Evolutionary conservation across 164 flowering plant genomes (phyloP), one percentile per base, ranked within the genome.

Genomic region (Umbellularia californica): DNA sequence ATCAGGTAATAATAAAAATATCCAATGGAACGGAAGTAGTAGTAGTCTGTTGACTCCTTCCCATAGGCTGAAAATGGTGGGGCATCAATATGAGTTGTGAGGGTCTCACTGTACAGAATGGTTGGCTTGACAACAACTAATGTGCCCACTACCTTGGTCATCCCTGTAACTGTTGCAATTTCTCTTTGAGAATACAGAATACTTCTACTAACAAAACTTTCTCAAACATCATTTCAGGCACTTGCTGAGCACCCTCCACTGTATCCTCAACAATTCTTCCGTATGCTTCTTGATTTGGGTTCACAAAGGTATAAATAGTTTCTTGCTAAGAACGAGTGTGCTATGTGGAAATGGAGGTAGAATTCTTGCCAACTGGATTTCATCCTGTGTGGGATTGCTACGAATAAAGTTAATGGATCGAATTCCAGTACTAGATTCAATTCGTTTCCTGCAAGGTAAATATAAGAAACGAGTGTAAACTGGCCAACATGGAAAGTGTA

Each of bases 181-280:
- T 15, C 60, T 20, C 17, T 55, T 55, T 55, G 60, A 55, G 20
- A 12, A 55, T 15, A 64, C 5, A 67, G 28, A 4, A 66, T 15
- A 67, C 28, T 67, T 6, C 9, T 6, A 66, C 69, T 25, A 58
- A 64, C 35, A 6, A 5, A 27, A 28, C 72, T 64, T 13, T 15
- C 12, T 68, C 19, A 55, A 33, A 71, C 19, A 28, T 50, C 14
- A 20, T 82, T 52, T 69, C 89, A 94, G 98, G 97, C 97, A 77
- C 88, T 94, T 27, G 84, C 87, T 41, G 97, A 94, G 82, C 74
- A 89, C 33, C 97, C 95, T 50, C 94, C 95, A 15, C 79, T 94
- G 86, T 90, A 92, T 79, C 98, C 98, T 71, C 94, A 85, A 27
- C 81, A 50, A 20, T 92, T 94, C 84, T 94, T 92, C 80, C 94